Evolutionary conservation across 768 basidiomycete genomes (phyloP).

Genomic region (Melanogaster broomeanus): DNA sequence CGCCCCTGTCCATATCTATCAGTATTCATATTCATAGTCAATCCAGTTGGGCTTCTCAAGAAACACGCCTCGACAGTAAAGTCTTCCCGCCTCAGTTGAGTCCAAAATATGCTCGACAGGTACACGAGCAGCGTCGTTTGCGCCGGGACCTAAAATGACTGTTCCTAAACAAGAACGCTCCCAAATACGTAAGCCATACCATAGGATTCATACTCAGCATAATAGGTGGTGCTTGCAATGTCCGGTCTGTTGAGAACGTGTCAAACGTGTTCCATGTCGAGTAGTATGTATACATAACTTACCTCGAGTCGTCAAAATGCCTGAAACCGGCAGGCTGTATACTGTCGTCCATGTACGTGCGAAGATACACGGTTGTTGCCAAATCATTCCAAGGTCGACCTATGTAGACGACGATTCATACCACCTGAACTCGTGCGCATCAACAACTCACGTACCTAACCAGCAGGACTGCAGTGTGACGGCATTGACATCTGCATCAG

Average conservation of each 20-base stretch:
- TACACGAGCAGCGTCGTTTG: conserved; percentile 45
- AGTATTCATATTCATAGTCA: conserved; percentile 48
- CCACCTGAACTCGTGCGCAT: not conserved
- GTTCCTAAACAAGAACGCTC: not conserved
- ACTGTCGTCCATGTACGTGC: conserved; percentile 57
- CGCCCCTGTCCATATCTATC: conserved; percentile 3
- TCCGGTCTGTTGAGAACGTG: conserved; percentile 35
- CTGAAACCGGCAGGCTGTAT: conserved; percentile 52
- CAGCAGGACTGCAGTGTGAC: conserved; percentile 48
- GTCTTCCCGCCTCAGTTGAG: conserved; percentile 35
- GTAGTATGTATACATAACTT: not conserved
- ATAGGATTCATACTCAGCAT: conserved; percentile 54
- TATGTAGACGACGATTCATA: not conserved
- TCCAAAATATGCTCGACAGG: conserved; percentile 50
- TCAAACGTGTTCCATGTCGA: not conserved
- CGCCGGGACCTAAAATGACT: conserved; percentile 45
- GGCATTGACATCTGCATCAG: conserved; percentile 55
- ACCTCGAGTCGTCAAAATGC: conserved; percentile 46
- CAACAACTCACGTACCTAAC: conserved; percentile 38
- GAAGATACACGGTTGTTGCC: conserved; percentile 53
- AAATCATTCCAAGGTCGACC: conserved; percentile 63
- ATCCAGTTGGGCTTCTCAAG: conserved; percentile 53
- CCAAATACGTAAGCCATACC: conserved; percentile 31
- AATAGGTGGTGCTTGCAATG: conserved; percentile 57
- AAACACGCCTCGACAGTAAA: conserved; percentile 56